Base-by-base conservation (phyloP, 306 rosid species). In the Cicer arietinum region DNA sequence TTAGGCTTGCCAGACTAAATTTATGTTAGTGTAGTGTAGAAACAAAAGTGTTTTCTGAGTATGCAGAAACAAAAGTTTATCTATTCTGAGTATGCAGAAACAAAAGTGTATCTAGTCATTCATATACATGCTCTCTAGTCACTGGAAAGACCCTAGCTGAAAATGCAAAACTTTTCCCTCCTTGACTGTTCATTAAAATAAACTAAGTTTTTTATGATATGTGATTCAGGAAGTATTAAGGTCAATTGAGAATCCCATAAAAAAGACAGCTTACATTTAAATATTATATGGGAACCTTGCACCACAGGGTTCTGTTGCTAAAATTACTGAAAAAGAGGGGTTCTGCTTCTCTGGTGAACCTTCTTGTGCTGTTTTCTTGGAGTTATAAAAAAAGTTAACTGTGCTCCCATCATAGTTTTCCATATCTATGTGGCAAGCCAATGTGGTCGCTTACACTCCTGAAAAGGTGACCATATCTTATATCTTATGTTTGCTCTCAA, bases 321-420 rank as follows among this genome's bases (percentile, higher is more conserved):
- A 94, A 82, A 94, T 94, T 75, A 94, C 98, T 22, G 98, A 97
- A 77, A 94, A 94, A 82, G 98, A 91, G 77, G 98, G 98, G 74
- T 85, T 94, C 17, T 91, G 86, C 84, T 94, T 94, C 86, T 90
- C 96, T 51, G 98, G 98, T 91, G 75, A 78, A 58, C 63, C 46
- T 73, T 69, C 71, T 86, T 20, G 13, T 52, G 48, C 20, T 69
- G 25, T 43, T 76, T 74, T 84, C 40, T 39, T 75, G 64, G 70
- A 54, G 69, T 7, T 77, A 67, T 53, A 59, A 53, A 50, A 48
- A 22, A 6, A 10, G 11, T 42, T 22, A 45, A 59, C 58, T 64
- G 22, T 4, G 44, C 3, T 6, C 43, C 42, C 43, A 20, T 69
- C 73, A 61, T 67, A 20, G 17, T 54, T 73, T 16, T 56, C 62